Percentiles rank a stretch among this genome's conserved stretches.
phyloP scores from a whole-genome alignment of 768 basidiomycete species.

The Strobilomyces echinocephalus region DNA sequence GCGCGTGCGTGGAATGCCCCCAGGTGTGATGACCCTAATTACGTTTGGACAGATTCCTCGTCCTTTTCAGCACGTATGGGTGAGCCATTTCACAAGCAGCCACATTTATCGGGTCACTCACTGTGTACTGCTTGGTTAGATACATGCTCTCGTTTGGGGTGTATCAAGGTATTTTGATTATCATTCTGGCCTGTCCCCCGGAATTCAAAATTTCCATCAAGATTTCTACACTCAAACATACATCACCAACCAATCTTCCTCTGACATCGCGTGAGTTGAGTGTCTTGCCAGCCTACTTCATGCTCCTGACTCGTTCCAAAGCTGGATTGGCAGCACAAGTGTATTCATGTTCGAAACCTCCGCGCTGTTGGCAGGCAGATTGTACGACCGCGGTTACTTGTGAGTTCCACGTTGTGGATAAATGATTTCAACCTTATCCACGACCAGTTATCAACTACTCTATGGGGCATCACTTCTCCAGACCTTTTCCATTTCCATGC shows the following conservation, averaged over 20 bases:
- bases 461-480: constrained; percentile 28
- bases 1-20: constrained; percentile 22
- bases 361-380: constrained; percentile 43
- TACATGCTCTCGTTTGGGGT: constrained; percentile 39
- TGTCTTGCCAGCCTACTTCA: neutral
- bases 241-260: constrained; percentile 34
- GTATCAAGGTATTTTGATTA: constrained; percentile 34
- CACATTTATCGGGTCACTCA: neutral
- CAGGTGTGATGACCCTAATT: neutral
- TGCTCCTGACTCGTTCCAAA: constrained; percentile 10
- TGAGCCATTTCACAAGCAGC: constrained; percentile 8
- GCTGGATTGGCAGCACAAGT: constrained; percentile 48
- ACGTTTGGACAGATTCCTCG: constrained; percentile 29
- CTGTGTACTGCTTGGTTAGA: constrained; percentile 12
- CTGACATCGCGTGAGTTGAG: constrained; percentile 36
- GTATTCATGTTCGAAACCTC: constrained; percentile 41
- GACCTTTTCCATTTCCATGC: constrained; percentile 39
- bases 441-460: constrained; percentile 19
- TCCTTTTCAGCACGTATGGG: constrained; percentile 38
- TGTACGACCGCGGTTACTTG: constrained; percentile 54
- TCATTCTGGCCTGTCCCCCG: neutral
- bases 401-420: constrained; percentile 17
- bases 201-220: constrained; percentile 1
- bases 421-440: constrained; percentile 2
- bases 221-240: constrained; percentile 39